Base-by-base conservation (phyloP, 495 filamentous ascomycete species). In the Penicillium atrosanguineum region DNA sequence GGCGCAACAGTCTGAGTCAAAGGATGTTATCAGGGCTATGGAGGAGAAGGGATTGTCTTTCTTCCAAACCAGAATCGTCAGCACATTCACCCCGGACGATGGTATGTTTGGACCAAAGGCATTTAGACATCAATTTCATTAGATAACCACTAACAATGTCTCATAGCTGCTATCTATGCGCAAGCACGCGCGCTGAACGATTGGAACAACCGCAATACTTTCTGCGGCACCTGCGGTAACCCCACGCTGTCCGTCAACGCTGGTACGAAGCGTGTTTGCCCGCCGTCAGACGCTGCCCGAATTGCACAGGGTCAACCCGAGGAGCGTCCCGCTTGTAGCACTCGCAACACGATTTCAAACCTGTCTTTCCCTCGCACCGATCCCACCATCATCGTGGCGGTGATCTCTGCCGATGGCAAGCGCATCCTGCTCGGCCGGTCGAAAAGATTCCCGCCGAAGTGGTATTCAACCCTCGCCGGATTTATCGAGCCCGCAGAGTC, bases 401-500 rank as follows among this genome's bases (percentile, higher is more conserved):
- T 96, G 14, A 76, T 97, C 37, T 90, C 85, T 39, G 70, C 80
- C 38, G 87, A 93, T 61, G 84, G 82, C 31, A 81, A 84, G 59
- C 82, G 85, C 25, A 63, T 97, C 15, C 82, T 97, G 4, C 87
- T 98, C 0, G 94, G 94, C 28, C 87, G 94, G 4, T 83, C 88
- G 60, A 88, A 87, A 63, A 79, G 88, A 23, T 97, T 86, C 81
- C 94, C 94, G 1, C 78, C 82, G 4, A 72, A 84, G 59, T 96
- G 89, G 89, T 97, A 91, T 75, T 85, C 79, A 48, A 95, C 92
- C 1, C 83, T 98, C 3, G 94, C 94, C 0, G 95, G 94, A 0
- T 98, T 98, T 70, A 85, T 92, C 52, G 94, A 98, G 70, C 94
- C 94, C 7, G 95, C 88, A 1, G 94, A 98, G 77, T 88, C 83